A percentile compares a stretch with the other conserved stretches of the same genome.
These are phyloP conservation scores for Ogataea hybrid DNA, from an alignment of 1,139 yeast species.

Conservation along the genomic window DNA sequence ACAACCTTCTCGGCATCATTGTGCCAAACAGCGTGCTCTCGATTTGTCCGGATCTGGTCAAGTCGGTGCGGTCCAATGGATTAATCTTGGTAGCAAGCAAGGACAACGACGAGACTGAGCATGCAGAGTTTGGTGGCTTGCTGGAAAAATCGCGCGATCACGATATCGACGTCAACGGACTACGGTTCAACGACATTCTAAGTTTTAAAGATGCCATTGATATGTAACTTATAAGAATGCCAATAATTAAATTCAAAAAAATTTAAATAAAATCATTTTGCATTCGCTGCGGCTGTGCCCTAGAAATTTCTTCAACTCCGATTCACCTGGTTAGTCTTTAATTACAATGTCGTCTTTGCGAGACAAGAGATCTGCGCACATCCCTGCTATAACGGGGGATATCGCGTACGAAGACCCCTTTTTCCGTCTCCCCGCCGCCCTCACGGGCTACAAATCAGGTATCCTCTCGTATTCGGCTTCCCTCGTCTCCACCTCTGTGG, in stretches of 20 bases:
- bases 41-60: slow-evolving; percentile 73
- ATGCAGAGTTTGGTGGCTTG: slow-evolving; percentile 13
- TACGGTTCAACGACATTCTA: slow-evolving; percentile 62
- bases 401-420: slow-evolving; percentile 34
- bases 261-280: too few relatives aligned
- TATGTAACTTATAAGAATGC: slow-evolving; percentile 39
- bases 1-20: slow-evolving; percentile 81
- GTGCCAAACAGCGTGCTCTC: slow-evolving; percentile 68
- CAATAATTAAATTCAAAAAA: neutral
- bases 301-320: slow-evolving; percentile 1
- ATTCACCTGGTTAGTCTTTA: neutral
- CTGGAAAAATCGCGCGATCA: slow-evolving; percentile 32
- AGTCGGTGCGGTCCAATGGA: slow-evolving; percentile 77
- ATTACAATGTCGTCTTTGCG: slow-evolving; percentile 1
- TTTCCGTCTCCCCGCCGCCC: slow-evolving; percentile 46
- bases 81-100: slow-evolving; percentile 74
- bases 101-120: slow-evolving; percentile 25
- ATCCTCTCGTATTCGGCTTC: slow-evolving; percentile 66
- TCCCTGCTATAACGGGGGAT: slow-evolving; percentile 40
- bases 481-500: slow-evolving; percentile 64
- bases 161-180: slow-evolving; percentile 70
- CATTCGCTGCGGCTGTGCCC: slow-evolving; percentile 4
- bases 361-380: slow-evolving; percentile 6
- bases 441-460: slow-evolving; percentile 58
- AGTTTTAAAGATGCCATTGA: slow-evolving; percentile 70